These are phyloP conservation scores for Gnomoniopsis sp. DNA, from an alignment of 2,329 filamentous ascomycete species.

Conservation along the genomic window DNA sequence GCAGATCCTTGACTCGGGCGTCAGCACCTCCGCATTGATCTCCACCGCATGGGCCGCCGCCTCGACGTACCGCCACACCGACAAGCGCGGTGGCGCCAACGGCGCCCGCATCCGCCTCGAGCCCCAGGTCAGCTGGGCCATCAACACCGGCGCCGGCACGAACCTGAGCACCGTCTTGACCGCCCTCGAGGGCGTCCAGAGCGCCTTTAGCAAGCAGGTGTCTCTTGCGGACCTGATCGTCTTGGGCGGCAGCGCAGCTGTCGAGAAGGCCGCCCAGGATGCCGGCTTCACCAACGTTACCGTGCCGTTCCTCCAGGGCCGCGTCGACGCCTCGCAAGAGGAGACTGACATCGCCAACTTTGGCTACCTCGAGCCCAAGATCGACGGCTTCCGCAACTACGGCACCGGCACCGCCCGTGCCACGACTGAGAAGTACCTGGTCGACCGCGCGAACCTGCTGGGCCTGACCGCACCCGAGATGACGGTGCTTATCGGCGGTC, in stretches of 20 bases:
- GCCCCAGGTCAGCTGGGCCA: slow-evolving; percentile 69
- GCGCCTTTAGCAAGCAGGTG: slow-evolving; percentile 47
- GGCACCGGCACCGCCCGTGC: slow-evolving; percentile 59
- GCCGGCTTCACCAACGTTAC: slow-evolving; percentile 41
- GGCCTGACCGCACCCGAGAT: slow-evolving; percentile 69
- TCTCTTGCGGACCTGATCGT: slow-evolving; percentile 79
- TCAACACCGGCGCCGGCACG: slow-evolving; percentile 55
- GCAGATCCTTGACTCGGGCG: slow-evolving; percentile 60
- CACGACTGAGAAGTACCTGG: slow-evolving; percentile 64
- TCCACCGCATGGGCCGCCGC: slow-evolving; percentile 66
- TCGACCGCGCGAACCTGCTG: slow-evolving; percentile 70
- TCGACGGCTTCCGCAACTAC: slow-evolving; percentile 81
- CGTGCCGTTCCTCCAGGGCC: slow-evolving; percentile 72
- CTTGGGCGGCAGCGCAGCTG: slow-evolving; percentile 64
- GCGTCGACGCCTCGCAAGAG: slow-evolving; percentile 67
- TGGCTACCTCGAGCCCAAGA: slow-evolving; percentile 61
- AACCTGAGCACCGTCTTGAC: slow-evolving; percentile 59
- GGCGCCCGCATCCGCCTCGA: slow-evolving; percentile 72
- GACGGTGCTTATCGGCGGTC: slow-evolving; percentile 67
- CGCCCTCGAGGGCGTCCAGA: slow-evolving; percentile 61
- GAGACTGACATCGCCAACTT: slow-evolving; percentile 67
- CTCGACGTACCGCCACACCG: slow-evolving; percentile 68
- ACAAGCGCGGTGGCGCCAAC: slow-evolving; percentile 82
- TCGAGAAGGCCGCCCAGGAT: slow-evolving; percentile 65
- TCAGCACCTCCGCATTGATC: slow-evolving; percentile 60